Evolutionary conservation across 2,329 filamentous ascomycete genomes (phyloP), one percentile per base, ranked within the genome.

Genomic region (Aspergillus ochraceus): DNA sequence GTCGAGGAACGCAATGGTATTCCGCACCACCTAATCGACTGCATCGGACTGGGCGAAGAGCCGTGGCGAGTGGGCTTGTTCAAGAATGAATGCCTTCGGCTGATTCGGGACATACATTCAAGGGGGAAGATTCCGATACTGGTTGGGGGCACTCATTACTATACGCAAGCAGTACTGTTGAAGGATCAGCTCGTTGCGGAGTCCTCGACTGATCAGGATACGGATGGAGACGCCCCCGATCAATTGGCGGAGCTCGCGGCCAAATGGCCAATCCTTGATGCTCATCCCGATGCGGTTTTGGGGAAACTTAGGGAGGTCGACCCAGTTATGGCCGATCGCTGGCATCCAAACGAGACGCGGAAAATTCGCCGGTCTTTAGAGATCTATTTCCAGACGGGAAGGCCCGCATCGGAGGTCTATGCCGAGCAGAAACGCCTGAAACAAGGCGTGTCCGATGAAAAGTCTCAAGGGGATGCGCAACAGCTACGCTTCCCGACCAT

Each of bases 101-200:
- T 89, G 17, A 94, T 99, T 62, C 78, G 84, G 24, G 91, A 95
- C 47, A 97, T 99, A 56, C 85, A 89, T 53, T 80, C 80, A 8
- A 84, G 94, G 68, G 91, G 92, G 0, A 90, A 89, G 63, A 76
- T 97, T 12, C 95, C 95, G 0, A 92, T 99, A 29, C 79, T 99
- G 0, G 95, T 98, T 1, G 95, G 95, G 26, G 95, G 95, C 9
- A 97, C 94, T 11, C 92, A 97, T 70, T 99, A 98, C 78, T 99
- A 99, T 71, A 90, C 91, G 0, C 92, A 97, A 69, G 88, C 91
- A 0, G 82, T 99, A 17, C 82, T 99, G 3, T 97, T 98, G 72
- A 85, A 90, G 36, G 87, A 93, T 64, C 83, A 84, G 17, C 75
- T 93, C 6, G 81, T 90, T 1, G 79, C 60, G 46, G 69, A 71